phyloP scores from a whole-genome alignment of 2,329 filamentous ascomycete genomes.

The Diaporthe velutina region DNA sequence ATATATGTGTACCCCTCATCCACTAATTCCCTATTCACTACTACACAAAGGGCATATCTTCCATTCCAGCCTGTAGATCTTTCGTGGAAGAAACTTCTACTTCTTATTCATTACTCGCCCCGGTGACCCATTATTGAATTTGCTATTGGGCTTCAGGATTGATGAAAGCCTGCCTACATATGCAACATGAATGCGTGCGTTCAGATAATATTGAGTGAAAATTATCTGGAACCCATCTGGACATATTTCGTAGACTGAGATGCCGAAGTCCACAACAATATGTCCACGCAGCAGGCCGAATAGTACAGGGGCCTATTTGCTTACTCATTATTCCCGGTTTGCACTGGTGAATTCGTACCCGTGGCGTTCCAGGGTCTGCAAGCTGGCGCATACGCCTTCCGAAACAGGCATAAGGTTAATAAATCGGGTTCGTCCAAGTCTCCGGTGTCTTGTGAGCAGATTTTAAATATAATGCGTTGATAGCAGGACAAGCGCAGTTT shows the following conservation, averaged over 20 bases:
- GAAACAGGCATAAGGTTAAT: not conserved
- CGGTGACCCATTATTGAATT: too few relatives aligned
- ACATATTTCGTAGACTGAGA: too few relatives aligned
- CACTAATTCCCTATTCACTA: too few relatives aligned
- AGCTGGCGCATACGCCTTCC: slow-evolving; percentile 8
- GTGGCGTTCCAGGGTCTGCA: not conserved
- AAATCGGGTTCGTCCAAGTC: not conserved
- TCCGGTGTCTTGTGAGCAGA: not conserved
- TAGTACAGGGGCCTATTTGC: not conserved
- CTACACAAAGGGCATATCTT: too few relatives aligned
- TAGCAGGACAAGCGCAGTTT: not conserved
- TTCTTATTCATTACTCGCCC: too few relatives aligned
- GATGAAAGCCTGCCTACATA: too few relatives aligned
- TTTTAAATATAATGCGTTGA: not conserved
- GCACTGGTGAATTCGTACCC: not conserved
- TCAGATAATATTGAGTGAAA: not conserved
- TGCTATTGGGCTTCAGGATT: too few relatives aligned
- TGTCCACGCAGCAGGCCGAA: not conserved
- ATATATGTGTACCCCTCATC: too few relatives aligned
- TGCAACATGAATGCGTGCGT: not conserved
- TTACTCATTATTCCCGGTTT: not conserved
- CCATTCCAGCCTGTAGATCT: too few relatives aligned
- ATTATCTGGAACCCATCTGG: too few relatives aligned
- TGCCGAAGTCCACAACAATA: not conserved
- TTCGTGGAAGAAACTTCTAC: too few relatives aligned